These are phyloP conservation scores for Panicum miliaceum DNA, from an alignment of 176 grass and related monocot species.

Conservation along the genomic window DNA sequence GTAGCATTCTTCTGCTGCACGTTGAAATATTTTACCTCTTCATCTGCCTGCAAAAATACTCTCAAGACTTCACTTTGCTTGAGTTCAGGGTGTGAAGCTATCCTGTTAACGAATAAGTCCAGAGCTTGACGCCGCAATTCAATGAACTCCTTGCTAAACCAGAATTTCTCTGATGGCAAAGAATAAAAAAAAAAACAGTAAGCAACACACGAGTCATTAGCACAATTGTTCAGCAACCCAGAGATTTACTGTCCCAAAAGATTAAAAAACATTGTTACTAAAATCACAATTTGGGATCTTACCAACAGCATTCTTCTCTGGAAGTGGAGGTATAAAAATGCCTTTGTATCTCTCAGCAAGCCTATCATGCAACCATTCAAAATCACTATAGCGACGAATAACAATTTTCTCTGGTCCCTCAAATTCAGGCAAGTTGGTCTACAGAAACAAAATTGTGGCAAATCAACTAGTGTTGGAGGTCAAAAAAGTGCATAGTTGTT, in stretches of 20 bases:
- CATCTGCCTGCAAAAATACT: constrained; percentile 91
- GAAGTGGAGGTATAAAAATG: constrained; percentile 91
- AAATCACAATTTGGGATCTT: constrained; percentile 44
- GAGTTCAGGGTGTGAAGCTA: constrained; percentile 90
- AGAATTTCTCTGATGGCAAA: constrained; percentile 77
- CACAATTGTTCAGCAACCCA: not conserved
- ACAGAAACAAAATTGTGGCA: constrained; percentile 41
- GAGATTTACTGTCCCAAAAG: not conserved
- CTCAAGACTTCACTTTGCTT: constrained; percentile 91
- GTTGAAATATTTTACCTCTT: constrained; percentile 74
- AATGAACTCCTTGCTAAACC: constrained; percentile 97
- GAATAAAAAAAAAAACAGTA: constrained; percentile 9
- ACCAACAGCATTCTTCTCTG: constrained; percentile 99
- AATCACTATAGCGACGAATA: constrained; percentile 96
- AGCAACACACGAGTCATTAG: not conserved
- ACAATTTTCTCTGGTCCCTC: constrained; percentile 96
- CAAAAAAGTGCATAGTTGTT: not conserved
- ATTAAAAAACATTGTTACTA: constrained; percentile 16
- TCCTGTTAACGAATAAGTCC: constrained; percentile 89
- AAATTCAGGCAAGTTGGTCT: constrained; percentile 94
- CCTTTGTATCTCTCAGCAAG: constrained; percentile 97
- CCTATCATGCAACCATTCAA: constrained; percentile 92
- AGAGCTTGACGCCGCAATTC: constrained; percentile 90
- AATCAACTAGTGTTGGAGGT: constrained; percentile 11
- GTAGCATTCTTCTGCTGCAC: not conserved